Evolutionary conservation across 305 asterid species (phyloP).

Genomic region (Fraxinus nigra): DNA sequence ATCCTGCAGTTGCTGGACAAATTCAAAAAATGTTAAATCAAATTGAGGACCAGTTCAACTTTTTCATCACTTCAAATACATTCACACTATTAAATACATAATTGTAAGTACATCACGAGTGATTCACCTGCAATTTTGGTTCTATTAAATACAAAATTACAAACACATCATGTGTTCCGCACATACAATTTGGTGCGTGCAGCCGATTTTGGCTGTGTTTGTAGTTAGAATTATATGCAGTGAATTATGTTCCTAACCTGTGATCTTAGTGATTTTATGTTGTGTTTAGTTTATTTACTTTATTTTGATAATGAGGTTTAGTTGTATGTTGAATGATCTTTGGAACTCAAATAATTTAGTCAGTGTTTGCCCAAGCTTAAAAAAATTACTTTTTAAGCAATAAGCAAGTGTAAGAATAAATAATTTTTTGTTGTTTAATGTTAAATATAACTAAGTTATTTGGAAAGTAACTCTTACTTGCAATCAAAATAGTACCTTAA

Average conservation of each 20-base stretch:
- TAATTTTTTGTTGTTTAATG: no score
- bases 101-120: neutral
- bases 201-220: neutral
- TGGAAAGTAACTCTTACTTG: no score
- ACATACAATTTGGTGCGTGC: neutral
- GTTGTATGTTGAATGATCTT: no score
- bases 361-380: no score
- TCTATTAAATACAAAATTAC: neutral
- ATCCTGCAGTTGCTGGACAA: conserved; percentile 47
- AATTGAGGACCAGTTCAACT: neutral
- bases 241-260: neutral
- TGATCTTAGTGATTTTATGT: neutral
- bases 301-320: no score
- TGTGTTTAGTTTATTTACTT: neutral
- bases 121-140: neutral
- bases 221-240: neutral
- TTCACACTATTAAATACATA: neutral
- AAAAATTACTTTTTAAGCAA: no score
- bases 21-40: conserved; percentile 22
- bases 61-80: neutral
- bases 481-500: no score
- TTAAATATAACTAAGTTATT: no score
- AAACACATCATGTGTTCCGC: neutral
- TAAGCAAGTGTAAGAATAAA: no score
- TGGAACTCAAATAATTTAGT: no score